These are phyloP conservation scores for Triglochin maritima DNA, from an alignment of 106 monocot species.

Conservation along the genomic window DNA sequence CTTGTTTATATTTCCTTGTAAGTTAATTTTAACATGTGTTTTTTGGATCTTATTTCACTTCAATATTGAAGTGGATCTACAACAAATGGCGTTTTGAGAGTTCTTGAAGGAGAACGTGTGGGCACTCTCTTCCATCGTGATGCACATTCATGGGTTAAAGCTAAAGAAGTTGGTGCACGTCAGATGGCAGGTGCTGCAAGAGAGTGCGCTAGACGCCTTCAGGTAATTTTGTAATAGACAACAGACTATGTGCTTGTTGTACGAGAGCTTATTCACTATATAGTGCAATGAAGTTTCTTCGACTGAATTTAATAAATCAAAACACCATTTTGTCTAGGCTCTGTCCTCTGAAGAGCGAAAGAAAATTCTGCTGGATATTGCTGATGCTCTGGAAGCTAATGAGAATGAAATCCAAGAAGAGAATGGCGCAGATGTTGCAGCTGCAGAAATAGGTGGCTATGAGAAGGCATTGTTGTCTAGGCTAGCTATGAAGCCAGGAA, in stretches of 20 bases:
- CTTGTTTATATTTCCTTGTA: no score
- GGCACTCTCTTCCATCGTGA: conserved; percentile 90
- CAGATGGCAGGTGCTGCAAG: conserved; percentile 96
- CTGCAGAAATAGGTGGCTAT: conserved; percentile 66
- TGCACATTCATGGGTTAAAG: conserved; percentile 44
- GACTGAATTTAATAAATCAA: background rate
- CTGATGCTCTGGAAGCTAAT: conserved; percentile 82
- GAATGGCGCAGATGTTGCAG: conserved; percentile 77
- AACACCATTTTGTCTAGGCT: conserved; percentile 23
- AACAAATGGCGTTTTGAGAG: conserved; percentile 62
- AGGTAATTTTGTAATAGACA: conserved; percentile 25
- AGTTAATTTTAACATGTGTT: background rate
- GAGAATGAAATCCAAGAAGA: conserved; percentile 57
- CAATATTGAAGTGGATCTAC: conserved; percentile 59
- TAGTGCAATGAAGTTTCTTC: no score
- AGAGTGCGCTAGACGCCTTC: conserved; percentile 83
- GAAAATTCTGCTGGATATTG: conserved; percentile 77
- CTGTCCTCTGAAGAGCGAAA: conserved; percentile 64
- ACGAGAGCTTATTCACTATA: no score
- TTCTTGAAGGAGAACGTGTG: conserved; percentile 70
- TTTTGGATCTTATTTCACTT: conserved; percentile 1
- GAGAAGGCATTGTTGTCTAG: conserved; percentile 72
- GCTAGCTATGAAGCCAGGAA: conserved; percentile 74
- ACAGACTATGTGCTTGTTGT: no score
- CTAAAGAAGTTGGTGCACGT: conserved; percentile 48